Evolutionary conservation across 306 rosid species (phyloP), one percentile per base, ranked within the genome.

Genomic region (Cucurbita argyrosperma): DNA sequence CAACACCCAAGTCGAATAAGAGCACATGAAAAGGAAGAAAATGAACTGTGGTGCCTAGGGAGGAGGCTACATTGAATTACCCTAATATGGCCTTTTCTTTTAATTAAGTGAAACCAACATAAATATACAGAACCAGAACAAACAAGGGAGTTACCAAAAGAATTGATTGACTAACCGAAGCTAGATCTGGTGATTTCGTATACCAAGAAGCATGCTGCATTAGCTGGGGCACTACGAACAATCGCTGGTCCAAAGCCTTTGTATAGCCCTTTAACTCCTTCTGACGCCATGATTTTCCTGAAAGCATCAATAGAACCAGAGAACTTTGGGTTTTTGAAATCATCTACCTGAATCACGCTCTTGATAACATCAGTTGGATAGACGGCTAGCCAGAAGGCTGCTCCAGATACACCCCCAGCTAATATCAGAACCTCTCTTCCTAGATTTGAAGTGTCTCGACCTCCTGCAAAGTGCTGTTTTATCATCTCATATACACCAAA

Each of bases 121-220:
- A n/a, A 6, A 50, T 50, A 50, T 50, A 13, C 7, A 52, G 74
- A 71, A 50, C 61, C 61, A 70, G 43, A 70, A 18, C 4, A 14
- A 71, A 71, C 55, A 21, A 7, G n/a, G n/a, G 30, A 35, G 12
- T 51, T 49, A 23, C 12, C 9, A 51, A 23, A 70, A 23, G 23
- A 73, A 58, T 23, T 46, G 9, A 10, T 86, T 1, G 13, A 14
- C 5, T 84, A 89, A 62, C 85, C 92, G 57, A 95, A 76, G 80
- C 91, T 87, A 42, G 97, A 89, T 80, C 87, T 87, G 49, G 97
- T 85, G 76, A 95, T 82, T 80, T 91, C 99, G 72, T 95, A 95
- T 8, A 90, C 99, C 90, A 89, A 89, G 91, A 95, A 95, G 74
- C 99, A 91, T n/a, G 97, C 99, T 11, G 99, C 97, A 82, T 95